Evolutionary conservation across 2,329 filamentous ascomycete genomes (phyloP).

Genomic region (Scedosporium minutisporum): DNA sequence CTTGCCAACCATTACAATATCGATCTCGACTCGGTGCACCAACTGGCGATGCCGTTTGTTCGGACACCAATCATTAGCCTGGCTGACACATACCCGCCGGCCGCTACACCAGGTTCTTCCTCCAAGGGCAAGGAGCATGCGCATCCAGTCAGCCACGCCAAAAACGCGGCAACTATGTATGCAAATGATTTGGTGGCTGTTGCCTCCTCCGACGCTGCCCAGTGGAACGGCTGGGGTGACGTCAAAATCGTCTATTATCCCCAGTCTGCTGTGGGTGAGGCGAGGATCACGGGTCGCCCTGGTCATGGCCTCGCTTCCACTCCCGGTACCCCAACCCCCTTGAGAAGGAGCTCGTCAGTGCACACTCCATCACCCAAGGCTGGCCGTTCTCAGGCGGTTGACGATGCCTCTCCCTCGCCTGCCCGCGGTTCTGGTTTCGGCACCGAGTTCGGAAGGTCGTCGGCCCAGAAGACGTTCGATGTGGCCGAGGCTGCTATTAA

Average conservation of each 20-base stretch:
- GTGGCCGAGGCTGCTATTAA: slow-evolving; percentile 48
- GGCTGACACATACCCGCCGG: slow-evolving; percentile 38
- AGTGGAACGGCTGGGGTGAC: slow-evolving; percentile 72
- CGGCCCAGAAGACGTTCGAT: slow-evolving; percentile 52
- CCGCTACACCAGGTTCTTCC: slow-evolving; percentile 40
- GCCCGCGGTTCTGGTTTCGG: slow-evolving; percentile 28
- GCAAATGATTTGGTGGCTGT: slow-evolving; percentile 79
- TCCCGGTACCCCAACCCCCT: slow-evolving; percentile 65
- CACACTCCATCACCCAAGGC: slow-evolving; percentile 2
- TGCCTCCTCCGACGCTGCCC: slow-evolving; percentile 46
- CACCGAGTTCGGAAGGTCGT: slow-evolving; percentile 19
- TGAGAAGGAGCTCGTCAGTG: slow-evolving; percentile 24
- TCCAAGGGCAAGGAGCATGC: slow-evolving; percentile 70
- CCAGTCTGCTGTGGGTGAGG: slow-evolving; percentile 14
- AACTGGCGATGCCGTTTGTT: slow-evolving; percentile 71
- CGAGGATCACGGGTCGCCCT: neutral
- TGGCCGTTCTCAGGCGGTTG: neutral
- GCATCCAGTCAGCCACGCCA: slow-evolving; percentile 18
- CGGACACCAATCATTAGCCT: slow-evolving; percentile 54
- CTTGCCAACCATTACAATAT: slow-evolving; percentile 79
- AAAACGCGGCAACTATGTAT: slow-evolving; percentile 51
- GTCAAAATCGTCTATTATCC: slow-evolving; percentile 75
- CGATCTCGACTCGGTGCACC: slow-evolving; percentile 70
- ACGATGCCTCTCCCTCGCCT: slow-evolving; percentile 2
- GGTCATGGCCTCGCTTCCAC: slow-evolving; percentile 26